Conservation (phyloP, 139 green algal species). For the Chlorella sp. region DNA sequence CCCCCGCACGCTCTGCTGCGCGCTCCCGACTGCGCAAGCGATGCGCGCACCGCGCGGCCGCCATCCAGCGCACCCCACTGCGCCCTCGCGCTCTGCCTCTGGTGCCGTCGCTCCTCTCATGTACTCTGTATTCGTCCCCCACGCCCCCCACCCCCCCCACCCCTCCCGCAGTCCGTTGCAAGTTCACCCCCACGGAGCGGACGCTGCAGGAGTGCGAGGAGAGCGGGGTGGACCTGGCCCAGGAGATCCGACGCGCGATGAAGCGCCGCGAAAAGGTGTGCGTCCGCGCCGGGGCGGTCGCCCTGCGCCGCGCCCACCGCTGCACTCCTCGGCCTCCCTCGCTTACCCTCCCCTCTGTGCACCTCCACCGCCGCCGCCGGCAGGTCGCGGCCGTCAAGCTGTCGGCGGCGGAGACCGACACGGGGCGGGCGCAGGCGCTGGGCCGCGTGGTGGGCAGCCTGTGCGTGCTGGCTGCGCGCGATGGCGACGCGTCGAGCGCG, state of each 20-base stretch:
- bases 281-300: constrained; percentile 2
- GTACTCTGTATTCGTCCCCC: no score
- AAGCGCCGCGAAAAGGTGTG: constrained; percentile 36
- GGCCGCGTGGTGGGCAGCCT: constrained; percentile 91
- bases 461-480: constrained; percentile 81
- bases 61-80: no score
- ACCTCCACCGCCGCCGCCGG: no score
- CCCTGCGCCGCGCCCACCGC: no score
- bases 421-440: constrained; percentile 71
- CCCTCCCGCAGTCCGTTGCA: constrained; percentile 93
- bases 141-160: no score
- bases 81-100: no score
- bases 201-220: constrained; percentile 86
- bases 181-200: constrained; percentile 90
- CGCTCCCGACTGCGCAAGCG: no score
- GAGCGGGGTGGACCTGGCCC: constrained; percentile 84
- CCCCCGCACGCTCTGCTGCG: no score
- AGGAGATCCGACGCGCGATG: constrained; percentile 65
- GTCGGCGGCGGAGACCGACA: constrained; percentile 40
- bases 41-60: no score
- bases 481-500: constrained; percentile 77
- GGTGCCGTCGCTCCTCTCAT: no score
- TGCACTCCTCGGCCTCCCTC: no score
- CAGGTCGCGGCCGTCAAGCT: constrained; percentile 21
- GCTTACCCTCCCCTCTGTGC: no score